These are phyloP conservation scores for Coemansia nantahalensis DNA, from an alignment of 192 early-diverging fungal genomes.

Conservation along the genomic window DNA sequence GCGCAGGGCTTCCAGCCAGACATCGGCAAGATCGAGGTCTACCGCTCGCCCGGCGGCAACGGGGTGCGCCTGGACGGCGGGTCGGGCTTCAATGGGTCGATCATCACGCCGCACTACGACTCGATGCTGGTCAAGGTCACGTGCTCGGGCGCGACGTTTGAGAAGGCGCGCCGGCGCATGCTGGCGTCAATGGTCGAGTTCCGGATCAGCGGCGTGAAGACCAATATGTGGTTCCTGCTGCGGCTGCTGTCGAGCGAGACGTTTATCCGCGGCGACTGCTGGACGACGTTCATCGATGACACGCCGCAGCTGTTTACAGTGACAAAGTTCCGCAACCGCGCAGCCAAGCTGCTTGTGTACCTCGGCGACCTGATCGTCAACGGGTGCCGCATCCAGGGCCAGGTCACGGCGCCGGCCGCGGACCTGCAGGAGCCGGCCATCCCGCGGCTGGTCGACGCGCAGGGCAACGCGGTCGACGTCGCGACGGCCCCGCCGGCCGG, in stretches of 20 bases:
- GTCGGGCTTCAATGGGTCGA: constrained; percentile 83
- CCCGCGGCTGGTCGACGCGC: constrained; percentile 55
- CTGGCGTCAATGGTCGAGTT: constrained; percentile 89
- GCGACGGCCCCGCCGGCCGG: constrained; percentile 63
- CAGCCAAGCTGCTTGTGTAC: constrained; percentile 83
- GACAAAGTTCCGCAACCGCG: constrained; percentile 79
- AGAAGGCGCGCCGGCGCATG: constrained; percentile 86
- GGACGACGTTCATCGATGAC: constrained; percentile 99
- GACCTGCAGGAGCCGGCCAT: constrained; percentile 62
- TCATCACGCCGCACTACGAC: constrained; percentile 95
- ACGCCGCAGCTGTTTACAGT: constrained; percentile 86
- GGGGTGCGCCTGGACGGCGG: constrained; percentile 88
- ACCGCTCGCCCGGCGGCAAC: constrained; percentile 85
- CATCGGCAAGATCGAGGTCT: constrained; percentile 93
- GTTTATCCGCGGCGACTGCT: constrained; percentile 79
- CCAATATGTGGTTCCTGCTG: constrained; percentile 93
- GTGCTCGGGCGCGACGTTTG: constrained; percentile 83
- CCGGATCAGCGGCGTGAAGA: constrained; percentile 95
- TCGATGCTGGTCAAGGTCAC: constrained; percentile 91
- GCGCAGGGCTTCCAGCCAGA: constrained; percentile 93
- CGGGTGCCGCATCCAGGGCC: constrained; percentile 88
- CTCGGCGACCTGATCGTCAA: constrained; percentile 91
- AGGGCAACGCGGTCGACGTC: constrained; percentile 56
- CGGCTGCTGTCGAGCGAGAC: constrained; percentile 79
- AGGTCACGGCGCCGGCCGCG: constrained; percentile 71